Evolutionary conservation across 2,329 filamentous ascomycete species (phyloP), one percentile per base, ranked within the genome.

Genomic region (Akanthomyces muscarius): DNA sequence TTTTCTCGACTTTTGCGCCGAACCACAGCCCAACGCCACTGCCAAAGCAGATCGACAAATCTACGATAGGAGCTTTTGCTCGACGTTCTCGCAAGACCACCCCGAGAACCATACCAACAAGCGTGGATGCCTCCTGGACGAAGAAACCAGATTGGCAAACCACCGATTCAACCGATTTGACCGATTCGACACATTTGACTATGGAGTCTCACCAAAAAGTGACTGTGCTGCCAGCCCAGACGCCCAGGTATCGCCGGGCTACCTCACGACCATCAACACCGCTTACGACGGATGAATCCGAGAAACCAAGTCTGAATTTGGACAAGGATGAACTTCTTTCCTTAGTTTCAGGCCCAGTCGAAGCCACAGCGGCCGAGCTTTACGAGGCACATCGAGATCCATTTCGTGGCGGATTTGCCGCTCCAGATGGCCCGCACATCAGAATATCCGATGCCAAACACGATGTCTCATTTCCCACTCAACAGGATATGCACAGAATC

Each of bases 321-420:
- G 68, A 71, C 54, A 69, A 77, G 68, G 69, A 81, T 28, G 77
- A 84, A 55, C 77, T 88, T 33, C 75, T 87, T 63, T 77, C 75
- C 0, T 74, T 86, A 53, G 79, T 89, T 51, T 79, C 81, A 48
- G 77, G 80, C 23, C 81, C 81, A 48, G 76, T 78, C 50, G 77
- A 77, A 54, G 75, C 75, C 21, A 76, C 76, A 6, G 80, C 83
- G 13, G 79, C 86, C 16, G 82, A 86, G 33, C 79, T 86, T 65
- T 73, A 86, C 48, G 74, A 81, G 41, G 78, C 80, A 51, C 70
- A 84, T 53, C 77, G 76, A 28, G 82, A 86, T 64, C 84, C 83
- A 0, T 85, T 82, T 65, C 75, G 81, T 55, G 77, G 81, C 38
- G 78, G 81, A 16, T 86, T 85, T 68, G 84, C 84, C 10, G 75